Conservation (phyloP, 2,329 filamentous ascomycete genomes). For the Diaporthe sp. region DNA sequence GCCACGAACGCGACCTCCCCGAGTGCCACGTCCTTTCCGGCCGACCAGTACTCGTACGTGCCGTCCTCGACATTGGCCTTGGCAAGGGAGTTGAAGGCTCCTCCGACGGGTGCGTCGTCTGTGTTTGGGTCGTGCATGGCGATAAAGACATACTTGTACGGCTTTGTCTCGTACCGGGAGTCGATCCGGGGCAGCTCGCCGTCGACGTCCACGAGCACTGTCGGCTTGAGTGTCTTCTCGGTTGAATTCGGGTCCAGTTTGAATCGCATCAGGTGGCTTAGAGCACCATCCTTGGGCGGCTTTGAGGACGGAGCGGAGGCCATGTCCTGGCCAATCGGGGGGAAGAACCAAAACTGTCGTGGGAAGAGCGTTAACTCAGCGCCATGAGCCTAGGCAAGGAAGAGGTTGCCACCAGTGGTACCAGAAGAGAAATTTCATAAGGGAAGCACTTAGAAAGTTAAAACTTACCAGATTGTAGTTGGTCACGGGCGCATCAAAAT, state of each 20-base stretch:
- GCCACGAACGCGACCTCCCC: conserved; percentile 17
- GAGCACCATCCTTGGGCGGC: conserved; percentile 8
- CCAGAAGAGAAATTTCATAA: background rate
- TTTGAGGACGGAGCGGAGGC: background rate
- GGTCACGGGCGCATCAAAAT: conserved; percentile 15
- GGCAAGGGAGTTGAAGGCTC: conserved; percentile 10
- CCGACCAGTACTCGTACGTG: conserved; percentile 23
- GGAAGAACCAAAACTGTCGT: conserved; percentile 30
- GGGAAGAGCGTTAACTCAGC: background rate
- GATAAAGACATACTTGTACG: conserved; percentile 16
- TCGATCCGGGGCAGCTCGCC: conserved; percentile 25
- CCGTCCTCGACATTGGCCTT: conserved; percentile 16
- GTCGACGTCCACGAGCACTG: conserved; percentile 1
- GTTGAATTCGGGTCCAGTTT: conserved; percentile 15
- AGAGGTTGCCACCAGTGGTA: background rate
- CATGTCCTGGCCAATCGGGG: conserved; percentile 18
- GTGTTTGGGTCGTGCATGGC: conserved; percentile 17
- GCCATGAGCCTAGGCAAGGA: background rate
- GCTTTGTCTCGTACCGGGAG: conserved; percentile 24
- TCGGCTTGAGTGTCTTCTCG: background rate
- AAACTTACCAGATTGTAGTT: conserved; percentile 8
- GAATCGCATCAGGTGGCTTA: conserved; percentile 8
- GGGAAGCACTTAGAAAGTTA: background rate
- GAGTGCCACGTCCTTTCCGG: background rate
- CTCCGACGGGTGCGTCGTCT: conserved; percentile 3